Conservation (phyloP, 345 rosid species). For the Melaleuca quinquenervia region DNA sequence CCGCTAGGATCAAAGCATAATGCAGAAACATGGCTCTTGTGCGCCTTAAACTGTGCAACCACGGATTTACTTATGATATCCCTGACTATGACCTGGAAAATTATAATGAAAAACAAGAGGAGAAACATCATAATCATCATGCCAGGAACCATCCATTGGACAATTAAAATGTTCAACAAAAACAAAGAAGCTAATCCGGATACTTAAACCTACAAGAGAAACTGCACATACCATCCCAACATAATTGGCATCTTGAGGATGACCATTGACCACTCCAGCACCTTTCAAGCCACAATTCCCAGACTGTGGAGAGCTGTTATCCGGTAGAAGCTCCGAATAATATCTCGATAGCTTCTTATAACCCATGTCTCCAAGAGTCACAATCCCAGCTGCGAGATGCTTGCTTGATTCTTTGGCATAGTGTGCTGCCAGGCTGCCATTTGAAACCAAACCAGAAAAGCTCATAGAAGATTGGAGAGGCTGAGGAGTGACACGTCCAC, state of each 20-base stretch:
- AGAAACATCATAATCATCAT: background rate
- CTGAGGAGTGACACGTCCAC: constrained; percentile 54
- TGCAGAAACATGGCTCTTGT: constrained; percentile 83
- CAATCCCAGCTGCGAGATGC: constrained; percentile 86
- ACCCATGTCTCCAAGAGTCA: constrained; percentile 77
- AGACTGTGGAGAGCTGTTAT: constrained; percentile 33
- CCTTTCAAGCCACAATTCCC: constrained; percentile 45
- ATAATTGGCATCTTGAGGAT: constrained; percentile 49
- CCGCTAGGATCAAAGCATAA: constrained; percentile 92
- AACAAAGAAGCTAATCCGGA: background rate
- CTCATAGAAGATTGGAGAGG: constrained; percentile 42
- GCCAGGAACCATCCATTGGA: background rate
- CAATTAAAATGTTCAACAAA: background rate
- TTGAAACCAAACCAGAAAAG: constrained; percentile 36
- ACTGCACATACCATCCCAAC: constrained; percentile 65
- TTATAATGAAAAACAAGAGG: background rate
- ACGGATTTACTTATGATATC: constrained; percentile 61
- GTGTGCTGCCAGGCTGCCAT: constrained; percentile 51
- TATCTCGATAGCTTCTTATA: constrained; percentile 58
- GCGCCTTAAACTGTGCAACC: constrained; percentile 83
- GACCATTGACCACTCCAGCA: constrained; percentile 41
- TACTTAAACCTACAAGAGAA: background rate
- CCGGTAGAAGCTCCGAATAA: constrained; percentile 69
- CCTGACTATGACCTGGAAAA: constrained; percentile 69
- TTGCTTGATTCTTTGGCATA: constrained; percentile 88